Percentiles rank a stretch among this genome's conserved stretches.
Evolutionary conservation across 2,329 filamentous ascomycete genomes (phyloP).

Genomic region (Trichoderma citrinoviride): DNA sequence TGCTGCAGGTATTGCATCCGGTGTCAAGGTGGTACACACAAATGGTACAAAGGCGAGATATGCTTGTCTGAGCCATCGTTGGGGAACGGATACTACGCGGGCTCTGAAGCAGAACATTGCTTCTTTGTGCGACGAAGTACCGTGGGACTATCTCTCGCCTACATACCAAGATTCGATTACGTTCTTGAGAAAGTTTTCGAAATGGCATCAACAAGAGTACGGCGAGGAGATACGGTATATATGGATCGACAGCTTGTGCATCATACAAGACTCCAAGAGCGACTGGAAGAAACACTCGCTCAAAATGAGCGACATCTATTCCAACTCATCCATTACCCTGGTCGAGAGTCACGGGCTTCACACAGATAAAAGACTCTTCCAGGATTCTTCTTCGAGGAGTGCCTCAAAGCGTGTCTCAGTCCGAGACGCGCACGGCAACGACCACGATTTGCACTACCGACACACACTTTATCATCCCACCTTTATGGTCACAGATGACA

Average conservation of each 20-base stretch:
- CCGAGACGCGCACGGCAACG: neutral
- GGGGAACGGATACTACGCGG: constrained; percentile 2
- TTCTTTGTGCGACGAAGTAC: neutral
- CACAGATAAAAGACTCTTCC: constrained; percentile 6
- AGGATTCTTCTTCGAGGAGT: neutral
- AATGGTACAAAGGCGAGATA: constrained; percentile 11
- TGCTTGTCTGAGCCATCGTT: constrained; percentile 17
- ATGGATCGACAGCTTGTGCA: constrained; percentile 21
- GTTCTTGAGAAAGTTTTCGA: constrained; percentile 13
- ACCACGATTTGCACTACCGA: constrained; percentile 3
- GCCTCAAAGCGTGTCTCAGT: neutral
- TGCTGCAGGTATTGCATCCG: neutral
- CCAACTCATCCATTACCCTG: constrained; percentile 10
- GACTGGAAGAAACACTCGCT: constrained; percentile 16
- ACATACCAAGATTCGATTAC: constrained; percentile 22
- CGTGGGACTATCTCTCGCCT: constrained; percentile 19
- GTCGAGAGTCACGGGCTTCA: neutral
- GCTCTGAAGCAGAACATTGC: neutral
- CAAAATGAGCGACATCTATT: constrained; percentile 17
- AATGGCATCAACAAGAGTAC: constrained; percentile 14
- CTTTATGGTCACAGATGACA: constrained; percentile 2
- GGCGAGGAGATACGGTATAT: constrained; percentile 15
- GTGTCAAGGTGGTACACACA: constrained; percentile 4
- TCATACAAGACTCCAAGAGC: constrained; percentile 10
- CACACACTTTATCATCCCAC: constrained; percentile 7